phyloP scores from a whole-genome alignment of 1,284 basidiomycete genomes.

The Ganoderma lucidum region DNA sequence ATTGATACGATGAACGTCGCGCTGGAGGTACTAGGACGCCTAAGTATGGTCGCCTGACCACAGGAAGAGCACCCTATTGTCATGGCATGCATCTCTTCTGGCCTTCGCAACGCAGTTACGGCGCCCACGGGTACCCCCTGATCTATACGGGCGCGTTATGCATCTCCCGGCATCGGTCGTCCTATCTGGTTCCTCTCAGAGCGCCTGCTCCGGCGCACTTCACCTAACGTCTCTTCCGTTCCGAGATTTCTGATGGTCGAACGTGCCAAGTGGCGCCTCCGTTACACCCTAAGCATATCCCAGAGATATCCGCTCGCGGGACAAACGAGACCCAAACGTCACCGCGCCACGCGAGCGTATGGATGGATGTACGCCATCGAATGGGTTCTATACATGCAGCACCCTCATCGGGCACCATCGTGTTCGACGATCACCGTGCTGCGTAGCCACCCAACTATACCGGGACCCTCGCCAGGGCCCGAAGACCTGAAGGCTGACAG shows the following conservation, averaged over 20 bases:
- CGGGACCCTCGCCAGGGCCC: constrained; percentile 2
- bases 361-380: neutral
- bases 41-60: neutral
- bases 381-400: neutral
- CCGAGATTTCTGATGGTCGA: constrained; percentile 3
- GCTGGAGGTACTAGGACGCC: constrained; percentile 7
- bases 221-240: neutral
- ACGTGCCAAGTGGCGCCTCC: neutral
- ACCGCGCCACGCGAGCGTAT: neutral
- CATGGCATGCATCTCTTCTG: constrained; percentile 6
- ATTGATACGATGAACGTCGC: constrained; percentile 2
- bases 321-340: neutral
- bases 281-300: no score
- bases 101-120: neutral
- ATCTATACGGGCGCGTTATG: neutral
- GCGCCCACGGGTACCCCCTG: neutral
- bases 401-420: constrained; percentile 1
- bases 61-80: constrained; percentile 1
- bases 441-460: neutral
- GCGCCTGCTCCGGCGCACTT: neutral
- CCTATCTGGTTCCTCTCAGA: neutral
- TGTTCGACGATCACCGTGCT: neutral
- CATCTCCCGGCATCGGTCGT: constrained; percentile 2
- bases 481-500: constrained; percentile 8
- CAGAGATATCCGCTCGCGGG: neutral